Conservation (phyloP, 805 yeast species). For the Cyberlindnera saturnus region DNA sequence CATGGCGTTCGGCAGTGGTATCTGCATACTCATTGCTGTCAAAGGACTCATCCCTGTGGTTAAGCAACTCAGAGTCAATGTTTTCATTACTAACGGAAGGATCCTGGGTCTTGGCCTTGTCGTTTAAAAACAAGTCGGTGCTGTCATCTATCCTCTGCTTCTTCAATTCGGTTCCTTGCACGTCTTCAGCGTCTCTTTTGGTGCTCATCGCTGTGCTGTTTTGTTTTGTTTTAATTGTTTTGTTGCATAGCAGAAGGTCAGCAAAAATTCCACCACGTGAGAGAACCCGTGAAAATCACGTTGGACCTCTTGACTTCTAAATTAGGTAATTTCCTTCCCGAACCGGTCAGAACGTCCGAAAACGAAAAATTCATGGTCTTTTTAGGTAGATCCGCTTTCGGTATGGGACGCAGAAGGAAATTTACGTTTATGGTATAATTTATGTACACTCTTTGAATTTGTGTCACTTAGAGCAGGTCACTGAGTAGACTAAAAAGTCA, state of each 20-base stretch:
- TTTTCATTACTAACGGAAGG: slow-evolving; percentile 9
- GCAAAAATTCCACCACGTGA: slow-evolving; percentile 21
- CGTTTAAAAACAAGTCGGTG: neutral
- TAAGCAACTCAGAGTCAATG: slow-evolving; percentile 20
- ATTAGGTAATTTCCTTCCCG: too few species aligned
- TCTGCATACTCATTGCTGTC: neutral
- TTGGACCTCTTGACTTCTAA: too few species aligned
- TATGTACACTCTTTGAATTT: neutral
- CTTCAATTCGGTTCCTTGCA: slow-evolving; percentile 1
- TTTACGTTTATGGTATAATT: too few species aligned
- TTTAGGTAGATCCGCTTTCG: neutral
- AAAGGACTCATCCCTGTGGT: slow-evolving; percentile 11
- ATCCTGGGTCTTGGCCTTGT: neutral
- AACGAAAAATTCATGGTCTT: slow-evolving; percentile 2
- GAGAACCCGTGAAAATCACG: slow-evolving; percentile 6
- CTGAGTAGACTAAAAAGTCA: neutral
- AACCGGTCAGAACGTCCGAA: too few species aligned
- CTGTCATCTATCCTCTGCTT: neutral
- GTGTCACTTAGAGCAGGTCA: neutral
- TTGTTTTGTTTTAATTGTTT: slow-evolving; percentile 1
- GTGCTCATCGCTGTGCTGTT: slow-evolving; percentile 3
- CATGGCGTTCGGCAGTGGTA: neutral
- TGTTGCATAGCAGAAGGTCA: slow-evolving; percentile 4
- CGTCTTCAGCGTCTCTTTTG: slow-evolving; percentile 1
- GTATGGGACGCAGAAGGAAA: too few species aligned